A percentile compares a stretch with the other conserved stretches of the same genome.
phyloP scores from a whole-genome alignment of 73 alveolate species.

The Paraurostyla sp. region DNA sequence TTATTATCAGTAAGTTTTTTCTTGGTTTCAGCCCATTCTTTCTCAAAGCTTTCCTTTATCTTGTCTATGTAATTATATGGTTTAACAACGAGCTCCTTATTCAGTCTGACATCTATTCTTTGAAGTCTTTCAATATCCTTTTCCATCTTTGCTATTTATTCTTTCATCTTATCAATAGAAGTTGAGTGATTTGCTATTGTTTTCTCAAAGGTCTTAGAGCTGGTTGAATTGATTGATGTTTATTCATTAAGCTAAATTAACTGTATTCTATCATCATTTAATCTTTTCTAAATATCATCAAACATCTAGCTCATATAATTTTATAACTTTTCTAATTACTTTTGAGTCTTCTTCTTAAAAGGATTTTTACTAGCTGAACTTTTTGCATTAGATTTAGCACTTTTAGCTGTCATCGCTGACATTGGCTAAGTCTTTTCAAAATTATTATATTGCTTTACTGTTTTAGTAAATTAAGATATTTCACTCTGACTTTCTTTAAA shows the following conservation, averaged over 20 bases:
- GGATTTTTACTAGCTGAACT: constrained; percentile 39
- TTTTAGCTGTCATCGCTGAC: background rate
- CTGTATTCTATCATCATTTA: constrained; percentile 23
- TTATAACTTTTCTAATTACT: constrained; percentile 23
- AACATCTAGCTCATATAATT: background rate
- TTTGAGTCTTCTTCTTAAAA: constrained; percentile 29
- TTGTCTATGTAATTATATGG: constrained; percentile 53
- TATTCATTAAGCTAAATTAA: background rate
- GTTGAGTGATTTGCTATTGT: background rate
- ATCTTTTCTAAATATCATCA: constrained; percentile 17
- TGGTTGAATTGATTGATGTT: background rate
- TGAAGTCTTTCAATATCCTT: constrained; percentile 12
- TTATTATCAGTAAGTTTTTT: constrained; percentile 6
- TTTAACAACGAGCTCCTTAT: constrained; percentile 56
- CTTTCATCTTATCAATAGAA: background rate
- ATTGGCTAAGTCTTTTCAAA: background rate
- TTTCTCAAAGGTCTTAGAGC: background rate
- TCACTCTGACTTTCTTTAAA: constrained; percentile 39
- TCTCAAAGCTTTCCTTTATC: constrained; percentile 10
- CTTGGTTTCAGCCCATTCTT: constrained; percentile 52
- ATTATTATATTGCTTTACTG: background rate
- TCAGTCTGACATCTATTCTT: constrained; percentile 51
- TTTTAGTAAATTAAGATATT: background rate
- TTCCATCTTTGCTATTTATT: background rate
- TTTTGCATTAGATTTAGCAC: background rate